Conservation (phyloP, 306 rosid genomes). For the Quercus engelmannii region DNA sequence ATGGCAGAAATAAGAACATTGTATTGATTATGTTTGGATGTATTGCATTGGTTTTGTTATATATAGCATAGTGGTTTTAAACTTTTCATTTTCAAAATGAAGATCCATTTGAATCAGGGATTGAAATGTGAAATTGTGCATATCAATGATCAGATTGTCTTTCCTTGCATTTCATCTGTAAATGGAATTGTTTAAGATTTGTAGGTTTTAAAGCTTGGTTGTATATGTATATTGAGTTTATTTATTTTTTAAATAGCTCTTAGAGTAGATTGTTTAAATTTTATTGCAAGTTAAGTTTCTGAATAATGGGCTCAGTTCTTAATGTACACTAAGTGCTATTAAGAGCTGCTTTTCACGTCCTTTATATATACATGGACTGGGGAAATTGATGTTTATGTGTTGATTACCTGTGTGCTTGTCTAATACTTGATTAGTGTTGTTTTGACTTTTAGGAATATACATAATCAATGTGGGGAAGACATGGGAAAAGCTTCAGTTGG, state of each 20-base stretch:
- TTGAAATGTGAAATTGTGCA: not conserved
- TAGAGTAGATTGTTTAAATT: not conserved
- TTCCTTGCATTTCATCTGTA: not conserved
- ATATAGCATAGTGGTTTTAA: not conserved
- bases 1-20: no score
- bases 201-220: not conserved
- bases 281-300: not conserved
- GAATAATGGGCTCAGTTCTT: not conserved
- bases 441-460: slow-evolving; percentile 53
- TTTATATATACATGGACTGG: not conserved
- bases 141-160: not conserved
- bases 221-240: not conserved
- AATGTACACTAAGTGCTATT: not conserved
- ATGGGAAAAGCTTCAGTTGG: slow-evolving; percentile 77
- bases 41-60: no score
- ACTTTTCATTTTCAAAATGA: not conserved
- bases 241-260: not conserved
- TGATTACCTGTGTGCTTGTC: not conserved
- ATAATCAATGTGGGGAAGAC: slow-evolving; percentile 80
- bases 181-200: no score
- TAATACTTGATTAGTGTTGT: not conserved
- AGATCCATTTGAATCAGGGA: not conserved
- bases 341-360: not conserved
- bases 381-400: not conserved
- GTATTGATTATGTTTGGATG: no score